Percentiles rank a stretch among this genome's conserved stretches.
Evolutionary conservation across 176 grass and related monocot genomes (phyloP).

Genomic region (barley (Hordeum vulgare)): DNA sequence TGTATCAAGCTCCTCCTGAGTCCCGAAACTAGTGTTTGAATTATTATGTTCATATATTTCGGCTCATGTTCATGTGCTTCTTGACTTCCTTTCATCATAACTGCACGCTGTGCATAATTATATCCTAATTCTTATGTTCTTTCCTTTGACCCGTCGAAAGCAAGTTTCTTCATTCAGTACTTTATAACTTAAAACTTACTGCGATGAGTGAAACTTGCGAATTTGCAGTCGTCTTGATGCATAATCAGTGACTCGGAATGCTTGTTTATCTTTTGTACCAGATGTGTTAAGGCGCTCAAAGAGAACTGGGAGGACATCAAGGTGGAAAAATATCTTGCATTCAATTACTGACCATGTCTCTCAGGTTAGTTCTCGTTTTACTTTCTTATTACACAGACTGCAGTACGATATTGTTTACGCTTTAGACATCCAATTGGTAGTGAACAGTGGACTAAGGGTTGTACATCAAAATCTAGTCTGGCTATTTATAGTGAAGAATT

Average conservation of each 20-base stretch:
- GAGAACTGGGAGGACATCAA: slow-evolving; percentile 16
- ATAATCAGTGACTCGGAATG: background rate
- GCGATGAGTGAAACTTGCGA: background rate
- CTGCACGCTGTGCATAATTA: background rate
- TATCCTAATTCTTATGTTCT: background rate
- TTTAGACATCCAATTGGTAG: background rate
- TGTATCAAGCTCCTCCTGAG: background rate
- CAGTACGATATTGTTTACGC: background rate
- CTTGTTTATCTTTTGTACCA: background rate
- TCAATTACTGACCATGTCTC: slow-evolving; percentile 80
- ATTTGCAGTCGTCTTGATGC: background rate
- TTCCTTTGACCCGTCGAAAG: background rate
- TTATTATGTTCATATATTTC: background rate
- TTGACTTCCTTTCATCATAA: background rate
- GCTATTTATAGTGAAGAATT: background rate
- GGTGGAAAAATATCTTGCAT: slow-evolving; percentile 70
- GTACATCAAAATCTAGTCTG: background rate
- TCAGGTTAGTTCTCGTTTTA: background rate
- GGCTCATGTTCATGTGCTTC: background rate
- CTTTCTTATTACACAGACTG: background rate
- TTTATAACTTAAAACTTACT: background rate
- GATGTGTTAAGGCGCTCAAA: background rate
- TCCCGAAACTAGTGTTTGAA: background rate
- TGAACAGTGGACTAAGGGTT: background rate
- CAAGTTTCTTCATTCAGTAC: background rate